Percentiles rank a stretch among this genome's conserved stretches.
These are phyloP conservation scores for Pseudocercospora pini-densiflorae DNA, from an alignment of 2,329 filamentous ascomycete species.

Conservation along the genomic window DNA sequence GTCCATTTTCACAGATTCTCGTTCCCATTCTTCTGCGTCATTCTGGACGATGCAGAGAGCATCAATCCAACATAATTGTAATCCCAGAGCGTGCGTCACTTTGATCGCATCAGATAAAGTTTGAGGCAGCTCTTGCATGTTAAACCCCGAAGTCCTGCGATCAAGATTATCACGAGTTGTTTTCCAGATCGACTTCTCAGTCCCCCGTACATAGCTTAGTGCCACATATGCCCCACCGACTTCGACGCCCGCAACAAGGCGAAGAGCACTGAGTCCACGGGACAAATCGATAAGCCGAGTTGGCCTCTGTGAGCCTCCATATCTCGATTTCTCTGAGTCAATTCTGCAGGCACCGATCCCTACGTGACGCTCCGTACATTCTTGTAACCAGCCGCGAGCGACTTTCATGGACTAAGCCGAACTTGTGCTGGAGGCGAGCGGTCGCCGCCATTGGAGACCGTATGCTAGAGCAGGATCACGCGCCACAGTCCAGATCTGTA, in stretches of 20 bases:
- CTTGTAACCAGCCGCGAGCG: not conserved
- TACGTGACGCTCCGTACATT: not conserved
- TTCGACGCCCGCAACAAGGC: not conserved
- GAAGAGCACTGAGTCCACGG: not conserved
- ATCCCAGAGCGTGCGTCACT: not conserved
- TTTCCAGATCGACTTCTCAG: not conserved
- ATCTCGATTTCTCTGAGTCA: not conserved
- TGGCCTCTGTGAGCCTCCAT: not conserved
- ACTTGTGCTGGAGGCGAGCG: not conserved
- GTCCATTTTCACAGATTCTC: constrained; percentile 8
- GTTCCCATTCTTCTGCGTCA: constrained; percentile 8
- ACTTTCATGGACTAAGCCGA: not conserved
- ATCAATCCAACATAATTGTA: constrained; percentile 12
- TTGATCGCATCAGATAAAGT: constrained; percentile 5
- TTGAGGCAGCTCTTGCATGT: not conserved
- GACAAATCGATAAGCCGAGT: not conserved
- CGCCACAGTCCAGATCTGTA: not conserved
- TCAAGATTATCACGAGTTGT: not conserved
- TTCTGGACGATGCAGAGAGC: constrained; percentile 12
- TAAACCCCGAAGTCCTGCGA: not conserved
- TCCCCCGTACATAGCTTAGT: not conserved
- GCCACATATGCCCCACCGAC: not conserved
- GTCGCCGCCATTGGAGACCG: not conserved
- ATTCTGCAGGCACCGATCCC: not conserved
- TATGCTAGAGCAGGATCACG: not conserved